Percentiles rank a stretch among this genome's conserved stretches.
These are phyloP conservation scores for Nematodospora anomalae DNA, from an alignment of 1,139 yeast genomes.

Conservation along the genomic window DNA sequence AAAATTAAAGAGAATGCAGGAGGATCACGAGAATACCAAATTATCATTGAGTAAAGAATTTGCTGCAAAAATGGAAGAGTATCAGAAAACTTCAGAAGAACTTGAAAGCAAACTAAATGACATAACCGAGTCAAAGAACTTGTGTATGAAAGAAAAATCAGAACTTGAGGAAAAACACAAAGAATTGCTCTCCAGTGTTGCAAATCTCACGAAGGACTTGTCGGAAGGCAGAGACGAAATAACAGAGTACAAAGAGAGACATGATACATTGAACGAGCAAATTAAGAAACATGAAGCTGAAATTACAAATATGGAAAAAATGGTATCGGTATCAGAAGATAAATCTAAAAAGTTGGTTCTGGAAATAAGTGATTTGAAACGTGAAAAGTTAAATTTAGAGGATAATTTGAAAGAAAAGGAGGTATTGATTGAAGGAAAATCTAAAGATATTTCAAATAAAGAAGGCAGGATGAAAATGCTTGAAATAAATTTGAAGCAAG, in stretches of 20 bases:
- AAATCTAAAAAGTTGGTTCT: constrained; percentile 11
- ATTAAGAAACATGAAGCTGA: constrained; percentile 7
- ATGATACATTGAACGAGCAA: constrained; percentile 6
- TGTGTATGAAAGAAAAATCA: constrained; percentile 8
- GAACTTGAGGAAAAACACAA: constrained; percentile 5
- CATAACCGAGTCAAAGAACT: constrained; percentile 9
- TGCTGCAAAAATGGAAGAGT: constrained; percentile 9
- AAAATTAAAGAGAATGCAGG: constrained; percentile 2
- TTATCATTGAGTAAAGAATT: constrained; percentile 4
- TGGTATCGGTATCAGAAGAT: constrained; percentile 10
- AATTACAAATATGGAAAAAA: constrained; percentile 10
- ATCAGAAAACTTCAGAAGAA: constrained; percentile 7
- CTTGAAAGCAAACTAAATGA: constrained; percentile 7
- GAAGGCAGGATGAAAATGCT: constrained; percentile 7
- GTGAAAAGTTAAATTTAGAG: constrained; percentile 9
- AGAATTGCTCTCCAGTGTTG: constrained; percentile 2
- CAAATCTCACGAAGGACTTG: constrained; percentile 3
- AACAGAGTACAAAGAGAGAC: not conserved
- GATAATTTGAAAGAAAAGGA: constrained; percentile 1
- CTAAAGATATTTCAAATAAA: not conserved
- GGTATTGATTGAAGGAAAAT: constrained; percentile 1
- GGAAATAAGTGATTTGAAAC: constrained; percentile 9
- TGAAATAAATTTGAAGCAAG: constrained; percentile 8
- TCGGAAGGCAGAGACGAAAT: constrained; percentile 1
- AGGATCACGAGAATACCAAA: constrained; percentile 3